Conservation (phyloP, 139 green algal species). For the Tetradesmus obliquus region DNA sequence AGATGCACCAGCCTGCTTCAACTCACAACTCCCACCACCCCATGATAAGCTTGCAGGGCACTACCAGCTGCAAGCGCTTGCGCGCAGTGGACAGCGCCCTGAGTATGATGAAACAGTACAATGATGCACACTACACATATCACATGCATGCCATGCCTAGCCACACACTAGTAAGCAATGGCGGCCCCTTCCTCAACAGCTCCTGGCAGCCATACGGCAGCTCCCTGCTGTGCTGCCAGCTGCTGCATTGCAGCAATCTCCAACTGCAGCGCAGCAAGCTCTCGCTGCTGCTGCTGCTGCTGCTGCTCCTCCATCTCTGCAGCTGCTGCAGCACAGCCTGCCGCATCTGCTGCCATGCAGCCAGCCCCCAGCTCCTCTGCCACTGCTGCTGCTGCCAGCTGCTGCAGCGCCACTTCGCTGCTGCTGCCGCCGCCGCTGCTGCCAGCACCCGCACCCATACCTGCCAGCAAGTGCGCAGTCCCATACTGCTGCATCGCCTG, state of each 20-base stretch:
- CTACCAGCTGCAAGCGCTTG: background rate
- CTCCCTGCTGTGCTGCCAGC: background rate
- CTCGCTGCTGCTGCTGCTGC: background rate
- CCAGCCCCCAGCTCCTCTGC: background rate
- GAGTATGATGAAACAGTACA: background rate
- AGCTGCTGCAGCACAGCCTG: background rate
- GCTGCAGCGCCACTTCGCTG: background rate
- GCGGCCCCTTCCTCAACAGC: background rate
- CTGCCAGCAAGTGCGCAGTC: background rate
- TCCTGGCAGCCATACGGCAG: background rate
- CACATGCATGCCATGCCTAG: background rate
- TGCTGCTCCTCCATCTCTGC: constrained; percentile 8
- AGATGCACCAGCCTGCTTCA: background rate
- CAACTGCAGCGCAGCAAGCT: constrained; percentile 21
- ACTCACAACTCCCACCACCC: background rate
- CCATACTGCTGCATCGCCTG: constrained; percentile 23
- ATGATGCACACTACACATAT: background rate
- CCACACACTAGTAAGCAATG: background rate
- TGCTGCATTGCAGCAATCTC: background rate
- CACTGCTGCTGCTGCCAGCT: background rate
- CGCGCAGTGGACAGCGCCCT: too few relatives aligned
- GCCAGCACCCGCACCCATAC: background rate
- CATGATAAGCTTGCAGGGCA: background rate
- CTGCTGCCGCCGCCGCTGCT: background rate
- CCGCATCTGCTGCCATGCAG: background rate